Evolutionary conservation across 208 protist genomes (phyloP).

Genomic region (Crithidia fasciculata): DNA sequence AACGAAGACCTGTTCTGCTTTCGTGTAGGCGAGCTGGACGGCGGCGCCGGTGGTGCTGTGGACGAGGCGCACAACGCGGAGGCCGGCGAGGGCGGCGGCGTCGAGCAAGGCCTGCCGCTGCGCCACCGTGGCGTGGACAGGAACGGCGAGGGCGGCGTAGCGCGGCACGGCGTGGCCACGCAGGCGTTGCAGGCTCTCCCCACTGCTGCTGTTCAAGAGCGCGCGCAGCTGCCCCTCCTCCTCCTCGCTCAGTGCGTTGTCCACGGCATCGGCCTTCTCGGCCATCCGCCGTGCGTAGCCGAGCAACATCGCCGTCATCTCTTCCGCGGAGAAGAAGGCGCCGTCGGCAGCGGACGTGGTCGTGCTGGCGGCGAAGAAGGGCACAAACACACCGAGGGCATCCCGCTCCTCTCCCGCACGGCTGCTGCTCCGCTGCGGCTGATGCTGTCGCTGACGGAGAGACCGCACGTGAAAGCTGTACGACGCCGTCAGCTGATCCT

Average conservation of each 20-base stretch:
- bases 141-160: conserved; percentile 81
- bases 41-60: conserved; percentile 83
- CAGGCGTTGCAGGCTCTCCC: neutral
- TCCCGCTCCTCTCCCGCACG: neutral
- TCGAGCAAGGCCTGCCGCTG: conserved; percentile 91
- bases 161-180: conserved; percentile 26
- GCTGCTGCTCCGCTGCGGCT: neutral
- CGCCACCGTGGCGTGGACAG: conserved; percentile 58
- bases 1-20: conserved; percentile 52
- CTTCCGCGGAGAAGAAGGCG: conserved; percentile 67
- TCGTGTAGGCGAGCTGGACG: conserved; percentile 60
- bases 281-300: conserved; percentile 69
- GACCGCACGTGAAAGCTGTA: conserved; percentile 27
- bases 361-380: conserved; percentile 11
- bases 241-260: conserved; percentile 44
- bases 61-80: conserved; percentile 85
- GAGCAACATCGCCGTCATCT: conserved; percentile 89
- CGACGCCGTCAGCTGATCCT: conserved; percentile 11
- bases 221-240: conserved; percentile 23
- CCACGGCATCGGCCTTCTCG: conserved; percentile 42
- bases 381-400: conserved; percentile 22
- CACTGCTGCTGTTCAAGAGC: neutral
- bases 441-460: conserved; percentile 2
- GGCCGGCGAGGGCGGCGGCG: conserved; percentile 77
- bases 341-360: conserved; percentile 17